These are phyloP conservation scores for Boletellus sp. DNA, from an alignment of 768 basidiomycete species.

Conservation along the genomic window DNA sequence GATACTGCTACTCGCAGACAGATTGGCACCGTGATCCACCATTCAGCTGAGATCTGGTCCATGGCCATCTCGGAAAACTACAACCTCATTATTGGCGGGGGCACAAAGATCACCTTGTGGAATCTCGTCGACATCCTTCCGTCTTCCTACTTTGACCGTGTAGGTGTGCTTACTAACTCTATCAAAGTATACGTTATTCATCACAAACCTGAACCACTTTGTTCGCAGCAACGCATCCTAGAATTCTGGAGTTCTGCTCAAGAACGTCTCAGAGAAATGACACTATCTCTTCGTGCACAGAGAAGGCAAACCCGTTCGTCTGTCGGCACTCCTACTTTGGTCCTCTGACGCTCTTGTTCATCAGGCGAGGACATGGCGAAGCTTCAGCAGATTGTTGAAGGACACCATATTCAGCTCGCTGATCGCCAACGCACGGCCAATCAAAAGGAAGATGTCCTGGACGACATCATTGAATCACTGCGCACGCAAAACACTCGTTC, in stretches of 20 bases:
- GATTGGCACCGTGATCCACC: constrained; percentile 1
- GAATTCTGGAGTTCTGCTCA: neutral
- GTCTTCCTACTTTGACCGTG: neutral
- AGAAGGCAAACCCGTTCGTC: neutral
- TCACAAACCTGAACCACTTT: neutral
- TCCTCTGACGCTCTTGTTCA: neutral
- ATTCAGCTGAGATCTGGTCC: neutral
- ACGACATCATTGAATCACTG: neutral
- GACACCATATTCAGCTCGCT: neutral
- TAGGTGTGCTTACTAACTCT: neutral
- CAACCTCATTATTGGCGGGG: neutral
- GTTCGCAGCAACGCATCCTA: neutral
- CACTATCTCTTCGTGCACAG: neutral
- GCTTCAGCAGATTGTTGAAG: neutral
- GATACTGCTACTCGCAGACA: neutral
- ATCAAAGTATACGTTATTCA: too few relatives aligned
- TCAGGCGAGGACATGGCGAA: neutral
- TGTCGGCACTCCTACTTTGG: neutral
- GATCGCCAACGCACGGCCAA: neutral
- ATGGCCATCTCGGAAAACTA: constrained; percentile 3
- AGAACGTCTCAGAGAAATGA: neutral
- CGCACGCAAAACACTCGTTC: neutral
- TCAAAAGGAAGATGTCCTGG: neutral
- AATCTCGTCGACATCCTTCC: constrained; percentile 1
- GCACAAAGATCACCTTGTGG: neutral